Base-by-base conservation (phyloP, 2,329 filamentous ascomycete genomes). In the Monosporascus sp. region DNA sequence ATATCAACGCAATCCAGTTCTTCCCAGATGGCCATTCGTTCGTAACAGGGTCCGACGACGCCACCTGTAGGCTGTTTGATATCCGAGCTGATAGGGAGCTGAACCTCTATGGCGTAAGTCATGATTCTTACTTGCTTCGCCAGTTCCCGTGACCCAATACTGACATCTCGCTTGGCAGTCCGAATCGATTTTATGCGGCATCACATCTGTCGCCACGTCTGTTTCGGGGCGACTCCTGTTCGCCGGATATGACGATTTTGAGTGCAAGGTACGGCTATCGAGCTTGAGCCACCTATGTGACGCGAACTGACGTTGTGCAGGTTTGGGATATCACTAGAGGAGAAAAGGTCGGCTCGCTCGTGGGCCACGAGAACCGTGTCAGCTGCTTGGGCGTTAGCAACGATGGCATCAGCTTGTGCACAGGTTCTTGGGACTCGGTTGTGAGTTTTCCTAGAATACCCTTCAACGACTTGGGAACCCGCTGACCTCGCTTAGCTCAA, bases 1-100 rank as follows among this genome's bases (percentile, higher is more conserved):
- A 99, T 69, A 99, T 99, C 79, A 99, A 99, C 73, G 94, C 94
- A 65, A 97, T 99, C 60, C 94, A 97, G 71, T 99, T 97, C 79
- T 97, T 97, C 85, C 94, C 94, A 51, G 95, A 97, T 68, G 94
- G 94, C 57, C 96, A 97, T 72, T 96, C 94, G 26, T 97, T 99
- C 68, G 94, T 96, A 61, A 97, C 94, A 51, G 94, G 94, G 54
- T 97, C 94, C 45, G 94, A 99, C 65, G 94, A 99, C 70, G 94
- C 94, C 51, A 96, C 93, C 40, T 99, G 94, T 80, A 87, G 94
- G 62, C 82, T 99, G 40, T 99, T 99, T 69, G 94, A 99, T 72
- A 97, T 99, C 68, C 90, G 94, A 63, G 94, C 94, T 58, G 94
- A 99, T 70, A 85, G 94, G 61, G 84, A 87, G 68, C 70, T 87